phyloP scores from a whole-genome alignment of 495 filamentous ascomycete species.

The Penicillium canescens region DNA sequence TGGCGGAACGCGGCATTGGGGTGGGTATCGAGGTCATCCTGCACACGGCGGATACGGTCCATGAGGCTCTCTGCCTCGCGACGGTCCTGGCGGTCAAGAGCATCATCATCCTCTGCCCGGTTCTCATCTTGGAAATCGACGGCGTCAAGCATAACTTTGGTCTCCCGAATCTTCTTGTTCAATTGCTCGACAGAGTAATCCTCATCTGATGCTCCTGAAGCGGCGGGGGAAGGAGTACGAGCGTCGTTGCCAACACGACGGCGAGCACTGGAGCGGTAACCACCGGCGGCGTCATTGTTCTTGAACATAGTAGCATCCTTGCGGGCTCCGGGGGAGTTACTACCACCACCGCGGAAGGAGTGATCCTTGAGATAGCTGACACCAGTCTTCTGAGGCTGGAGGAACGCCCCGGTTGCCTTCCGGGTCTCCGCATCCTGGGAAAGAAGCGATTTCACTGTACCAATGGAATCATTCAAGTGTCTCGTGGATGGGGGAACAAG shows the following conservation, averaged over 20 bases:
- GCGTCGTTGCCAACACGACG: slow-evolving; percentile 73
- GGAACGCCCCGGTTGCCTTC: slow-evolving; percentile 78
- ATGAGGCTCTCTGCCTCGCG: slow-evolving; percentile 94
- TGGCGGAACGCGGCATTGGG: slow-evolving; percentile 74
- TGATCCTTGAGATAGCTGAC: slow-evolving; percentile 96
- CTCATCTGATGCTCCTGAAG: slow-evolving; percentile 75
- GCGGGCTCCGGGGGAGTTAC: slow-evolving; percentile 46
- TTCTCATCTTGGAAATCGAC: slow-evolving; percentile 97
- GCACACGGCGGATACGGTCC: slow-evolving; percentile 85
- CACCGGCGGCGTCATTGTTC: slow-evolving; percentile 83
- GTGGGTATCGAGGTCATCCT: slow-evolving; percentile 94
- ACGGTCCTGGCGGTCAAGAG: slow-evolving; percentile 84
- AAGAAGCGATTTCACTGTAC: slow-evolving; percentile 89
- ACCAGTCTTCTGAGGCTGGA: slow-evolving; percentile 94
- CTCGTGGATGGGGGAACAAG: slow-evolving; percentile 95
- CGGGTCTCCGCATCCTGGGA: slow-evolving; percentile 83
- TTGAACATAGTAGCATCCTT: slow-evolving; percentile 98
- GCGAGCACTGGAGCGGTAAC: slow-evolving; percentile 92
- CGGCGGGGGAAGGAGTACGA: slow-evolving; percentile 71
- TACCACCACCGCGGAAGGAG: slow-evolving; percentile 70
- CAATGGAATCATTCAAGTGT: slow-evolving; percentile 88
- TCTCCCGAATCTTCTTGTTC: slow-evolving; percentile 90
- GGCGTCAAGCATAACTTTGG: slow-evolving; percentile 93
- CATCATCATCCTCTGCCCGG: slow-evolving; percentile 85
- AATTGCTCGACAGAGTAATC: slow-evolving; percentile 86